These are phyloP conservation scores for Cruciata laevipes DNA, from an alignment of 257 asterid genomes.

Conservation along the genomic window DNA sequence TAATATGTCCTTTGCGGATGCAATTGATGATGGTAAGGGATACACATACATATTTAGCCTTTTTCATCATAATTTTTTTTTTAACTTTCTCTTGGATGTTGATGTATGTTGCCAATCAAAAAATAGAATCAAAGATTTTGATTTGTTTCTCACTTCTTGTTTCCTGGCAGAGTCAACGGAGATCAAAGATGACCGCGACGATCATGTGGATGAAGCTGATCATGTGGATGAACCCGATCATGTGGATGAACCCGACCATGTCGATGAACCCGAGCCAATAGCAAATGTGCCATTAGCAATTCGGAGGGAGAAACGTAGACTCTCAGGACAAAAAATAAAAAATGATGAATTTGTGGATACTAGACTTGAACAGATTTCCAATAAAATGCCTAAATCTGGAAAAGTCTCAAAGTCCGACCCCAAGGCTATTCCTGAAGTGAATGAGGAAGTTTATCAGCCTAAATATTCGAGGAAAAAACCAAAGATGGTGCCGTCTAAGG, in stretches of 20 bases:
- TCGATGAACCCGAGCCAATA: constrained; percentile 49
- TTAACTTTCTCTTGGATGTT: not conserved
- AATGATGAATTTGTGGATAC: constrained; percentile 30
- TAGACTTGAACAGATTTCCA: constrained; percentile 43
- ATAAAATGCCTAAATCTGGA: constrained; percentile 46
- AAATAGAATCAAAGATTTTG: not conserved
- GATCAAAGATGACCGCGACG: constrained; percentile 38
- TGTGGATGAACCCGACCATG: constrained; percentile 29
- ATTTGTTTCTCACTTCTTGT: not conserved
- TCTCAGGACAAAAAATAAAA: constrained; percentile 44
- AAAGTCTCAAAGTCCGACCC: constrained; percentile 35
- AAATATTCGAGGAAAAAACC: constrained; percentile 46
- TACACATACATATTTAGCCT: constrained; percentile 8
- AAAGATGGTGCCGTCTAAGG: constrained; percentile 48
- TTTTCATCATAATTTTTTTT: not conserved
- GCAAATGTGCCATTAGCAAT: constrained; percentile 37
- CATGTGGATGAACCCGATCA: constrained; percentile 54
- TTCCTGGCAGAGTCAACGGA: constrained; percentile 27
- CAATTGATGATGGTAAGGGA: constrained; percentile 62
- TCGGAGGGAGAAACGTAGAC: constrained; percentile 42
- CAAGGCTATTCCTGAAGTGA: constrained; percentile 39
- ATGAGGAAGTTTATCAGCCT: constrained; percentile 33
- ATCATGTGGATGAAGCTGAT: constrained; percentile 27
- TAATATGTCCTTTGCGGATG: constrained; percentile 58
- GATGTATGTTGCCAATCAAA: not conserved